Percentiles rank a stretch among this genome's conserved stretches.
Evolutionary conservation across 805 yeast species (phyloP).

Genomic region (Starmerella vaccinii): DNA sequence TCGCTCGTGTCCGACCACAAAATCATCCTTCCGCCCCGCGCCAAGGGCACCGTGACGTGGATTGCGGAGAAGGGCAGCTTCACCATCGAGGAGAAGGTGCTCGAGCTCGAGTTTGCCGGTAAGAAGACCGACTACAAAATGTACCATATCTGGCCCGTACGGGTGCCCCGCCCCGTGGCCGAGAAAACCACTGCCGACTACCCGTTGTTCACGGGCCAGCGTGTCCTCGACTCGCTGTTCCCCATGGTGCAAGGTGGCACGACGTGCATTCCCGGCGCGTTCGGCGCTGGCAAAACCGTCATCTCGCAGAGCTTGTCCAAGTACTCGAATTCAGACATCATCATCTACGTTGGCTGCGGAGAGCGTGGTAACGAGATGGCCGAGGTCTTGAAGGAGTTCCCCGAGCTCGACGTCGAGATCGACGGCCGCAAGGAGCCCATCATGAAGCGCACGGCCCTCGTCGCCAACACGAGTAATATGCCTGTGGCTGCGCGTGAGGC

Average conservation of each 20-base stretch:
- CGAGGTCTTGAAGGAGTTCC: constrained; percentile 98
- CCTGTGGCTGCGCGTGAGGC: constrained; percentile 99
- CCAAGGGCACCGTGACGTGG: constrained; percentile 90
- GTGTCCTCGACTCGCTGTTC: constrained; percentile 94
- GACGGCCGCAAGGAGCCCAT: constrained; percentile 94
- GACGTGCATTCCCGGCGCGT: constrained; percentile 99
- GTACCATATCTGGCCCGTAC: constrained; percentile 99
- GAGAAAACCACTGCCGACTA: constrained; percentile 87
- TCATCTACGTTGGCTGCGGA: constrained; percentile 86
- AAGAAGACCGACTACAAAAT: constrained; percentile 67
- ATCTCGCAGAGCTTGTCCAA: constrained; percentile 95
- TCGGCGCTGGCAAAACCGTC: constrained; percentile 98
- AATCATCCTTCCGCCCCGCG: constrained; percentile 93
- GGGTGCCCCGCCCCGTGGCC: constrained; percentile 98
- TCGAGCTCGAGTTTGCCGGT: constrained; percentile 94
- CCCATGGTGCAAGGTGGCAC: constrained; percentile 99
- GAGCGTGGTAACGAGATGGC: constrained; percentile 99
- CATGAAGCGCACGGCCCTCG: constrained; percentile 98
- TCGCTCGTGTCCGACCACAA: constrained; percentile 87
- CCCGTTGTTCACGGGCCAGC: constrained; percentile 95
- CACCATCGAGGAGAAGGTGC: constrained; percentile 74
- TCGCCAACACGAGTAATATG: constrained; percentile 98
- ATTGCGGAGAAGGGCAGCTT: constrained; percentile 87
- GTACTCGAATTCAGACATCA: constrained; percentile 93
- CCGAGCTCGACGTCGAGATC: constrained; percentile 85